These are phyloP conservation scores for Roridomyces roridus DNA, from an alignment of 768 basidiomycete species.

Conservation along the genomic window DNA sequence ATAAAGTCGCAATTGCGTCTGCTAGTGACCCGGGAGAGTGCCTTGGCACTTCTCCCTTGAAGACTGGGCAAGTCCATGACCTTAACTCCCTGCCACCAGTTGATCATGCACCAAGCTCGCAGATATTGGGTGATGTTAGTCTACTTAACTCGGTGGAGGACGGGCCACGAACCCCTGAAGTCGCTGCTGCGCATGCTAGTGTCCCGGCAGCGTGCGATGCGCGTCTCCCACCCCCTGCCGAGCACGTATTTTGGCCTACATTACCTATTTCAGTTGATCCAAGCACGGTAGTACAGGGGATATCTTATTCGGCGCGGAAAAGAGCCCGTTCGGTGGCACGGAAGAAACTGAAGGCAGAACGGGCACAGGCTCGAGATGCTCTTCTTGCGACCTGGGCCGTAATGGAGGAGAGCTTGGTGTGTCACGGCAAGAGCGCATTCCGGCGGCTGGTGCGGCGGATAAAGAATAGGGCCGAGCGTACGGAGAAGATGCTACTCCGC, in stretches of 20 bases:
- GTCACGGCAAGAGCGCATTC: background rate
- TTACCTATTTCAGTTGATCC: background rate
- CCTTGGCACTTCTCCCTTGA: slow-evolving; percentile 14
- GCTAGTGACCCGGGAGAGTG: slow-evolving; percentile 18
- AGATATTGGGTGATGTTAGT: too few relatives aligned
- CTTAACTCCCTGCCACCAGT: background rate
- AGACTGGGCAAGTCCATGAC: slow-evolving; percentile 6
- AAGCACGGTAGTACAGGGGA: background rate
- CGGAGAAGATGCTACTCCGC: background rate
- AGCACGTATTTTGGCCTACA: background rate
- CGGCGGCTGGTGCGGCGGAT: background rate
- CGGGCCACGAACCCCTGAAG: slow-evolving; percentile 4
- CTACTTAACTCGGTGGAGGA: too few relatives aligned
- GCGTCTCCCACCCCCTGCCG: background rate
- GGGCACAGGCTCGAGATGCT: background rate
- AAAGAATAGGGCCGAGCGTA: background rate
- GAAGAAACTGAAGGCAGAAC: background rate
- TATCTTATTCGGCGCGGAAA: background rate
- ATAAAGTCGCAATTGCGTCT: slow-evolving; percentile 13
- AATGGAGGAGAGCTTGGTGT: background rate
- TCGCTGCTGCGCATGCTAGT: slow-evolving; percentile 6
- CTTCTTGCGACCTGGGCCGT: background rate
- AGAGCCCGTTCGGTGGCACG: background rate
- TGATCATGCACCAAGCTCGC: slow-evolving; percentile 9
- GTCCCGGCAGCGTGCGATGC: slow-evolving; percentile 5